Base-by-base conservation (phyloP, 1,284 basidiomycete species). In the Trichosporon sp. region DNA sequence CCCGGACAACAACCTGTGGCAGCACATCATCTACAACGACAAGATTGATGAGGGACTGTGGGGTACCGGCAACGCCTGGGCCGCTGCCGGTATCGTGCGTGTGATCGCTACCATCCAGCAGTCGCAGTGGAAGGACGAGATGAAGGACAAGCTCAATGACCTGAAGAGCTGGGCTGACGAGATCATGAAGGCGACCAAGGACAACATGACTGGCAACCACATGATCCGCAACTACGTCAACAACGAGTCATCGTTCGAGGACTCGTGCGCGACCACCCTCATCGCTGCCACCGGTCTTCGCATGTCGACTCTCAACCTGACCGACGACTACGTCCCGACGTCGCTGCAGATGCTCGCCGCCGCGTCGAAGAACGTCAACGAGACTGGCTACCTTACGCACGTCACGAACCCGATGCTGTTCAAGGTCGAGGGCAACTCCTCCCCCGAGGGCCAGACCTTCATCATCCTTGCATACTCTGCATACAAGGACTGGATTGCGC, bases 221-320 rank as follows among this genome's bases (percentile, higher is more conserved):
- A 84, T 93, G 5, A 90, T 95, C 79, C 86, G 86, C 59, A 96
- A 96, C 84, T 96, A 96, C 80, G 87, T 90, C 19, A 88, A 90
- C 79, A 83, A 89, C 63, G 69, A 83, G 1, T 79, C 78, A 5
- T 88, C 89, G 61, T 96, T 96, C 78, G 87, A 89, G 77, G 94
- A 96, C 76, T 88, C 90, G 0, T 84, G 92, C 0, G 89, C 90
- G 4, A 90, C 92, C 0, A 89, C 92, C 0, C 86, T 96, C 43
- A 85, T 96, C 68, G 91, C 93, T 0, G 87, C 90, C 69, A 89
- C 91, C 0, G 91, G 92, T 3, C 93, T 92, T 64, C 81, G 84
- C 8, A 74, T 85, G n/a, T 81, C 83, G n/a, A 81, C 80, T 7
- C 71, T 84, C 16, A 75, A 76, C 68, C 73, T 85, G 19, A 83